These are phyloP conservation scores for Exserohilum turcica DNA, from an alignment of 2,329 filamentous ascomycete species.

Conservation along the genomic window DNA sequence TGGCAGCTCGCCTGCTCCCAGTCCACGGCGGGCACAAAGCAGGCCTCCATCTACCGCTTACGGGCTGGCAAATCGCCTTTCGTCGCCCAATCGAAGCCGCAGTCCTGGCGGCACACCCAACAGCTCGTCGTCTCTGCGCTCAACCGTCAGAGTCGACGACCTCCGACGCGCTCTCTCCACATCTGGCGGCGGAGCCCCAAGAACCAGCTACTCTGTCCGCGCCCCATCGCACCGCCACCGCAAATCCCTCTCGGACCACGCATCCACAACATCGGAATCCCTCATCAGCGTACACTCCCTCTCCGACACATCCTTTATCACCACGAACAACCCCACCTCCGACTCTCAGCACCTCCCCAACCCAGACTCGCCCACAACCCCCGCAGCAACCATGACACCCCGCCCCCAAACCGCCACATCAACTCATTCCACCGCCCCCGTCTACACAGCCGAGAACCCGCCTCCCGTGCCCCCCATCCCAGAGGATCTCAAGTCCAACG, in stretches of 20 bases:
- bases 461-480: constrained; percentile 46
- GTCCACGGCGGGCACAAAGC: constrained; percentile 41
- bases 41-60: constrained; percentile 42
- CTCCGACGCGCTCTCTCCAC: constrained; percentile 53
- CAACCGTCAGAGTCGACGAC: constrained; percentile 52
- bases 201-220: constrained; percentile 39
- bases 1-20: constrained; percentile 37
- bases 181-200: constrained; percentile 31
- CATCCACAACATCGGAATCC: constrained; percentile 66
- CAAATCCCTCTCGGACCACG: constrained; percentile 52
- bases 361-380: constrained; percentile 16
- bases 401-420: constrained; percentile 18
- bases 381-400: constrained; percentile 31
- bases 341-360: constrained; percentile 1
- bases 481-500: constrained; percentile 26
- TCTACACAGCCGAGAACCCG: constrained; percentile 23
- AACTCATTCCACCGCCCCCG: constrained; percentile 13
- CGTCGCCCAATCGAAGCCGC: constrained; percentile 34
- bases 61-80: constrained; percentile 41
- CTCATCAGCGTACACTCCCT: constrained; percentile 72
- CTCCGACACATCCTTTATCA: constrained; percentile 64
- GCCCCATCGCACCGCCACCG: constrained; percentile 30
- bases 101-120: constrained; percentile 40
- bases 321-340: constrained; percentile 29
- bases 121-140: constrained; percentile 46